Evolutionary conservation across 495 filamentous ascomycete species (phyloP), one percentile per base, ranked within the genome.

Genomic region (Cenococcum geophilum): DNA sequence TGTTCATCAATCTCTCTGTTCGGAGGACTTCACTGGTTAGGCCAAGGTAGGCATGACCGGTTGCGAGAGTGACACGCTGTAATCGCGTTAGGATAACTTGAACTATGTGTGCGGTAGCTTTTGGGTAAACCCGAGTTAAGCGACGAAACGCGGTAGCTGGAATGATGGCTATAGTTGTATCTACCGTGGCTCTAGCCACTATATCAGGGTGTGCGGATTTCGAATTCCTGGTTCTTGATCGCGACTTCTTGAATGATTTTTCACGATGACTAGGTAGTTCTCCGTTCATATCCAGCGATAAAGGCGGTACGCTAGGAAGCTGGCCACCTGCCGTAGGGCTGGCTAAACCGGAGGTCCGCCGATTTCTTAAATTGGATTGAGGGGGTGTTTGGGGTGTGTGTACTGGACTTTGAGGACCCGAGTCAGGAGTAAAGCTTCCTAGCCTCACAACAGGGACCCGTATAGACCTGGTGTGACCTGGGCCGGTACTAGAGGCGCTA

Each of bases 151-250:
- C 93, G 66, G 89, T 93, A 5, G 92, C 95, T 4, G 93, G 93
- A 64, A 98, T 97, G 68, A 98, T 93, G 16, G 93, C 93, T 74
- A 98, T 97, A 0, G 95, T 98, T 0, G 92, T 97, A 71, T 98
- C 93, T 21, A 95, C 89, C 35, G 90, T 95, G n/a, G 93, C 93
- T 64, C 93, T 83, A 9, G 91, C 93, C 60, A 97, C 90, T 65
- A 98, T 95, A 72, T 98, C 93, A 12, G 93, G 93, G 74, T 98
- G 93, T 0, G 88, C 92, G 1, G 95, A 97, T 64, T 85, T 87
- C 32, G 79, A 70, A 71, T 80, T 77, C 65, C 75, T 78, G 51
- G 74, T 75, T 70, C 16, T 52, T 54, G 67, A 60, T 51, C 54
- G 43, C 42, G 61, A 53, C 51, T 52, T 57, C 40, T 67, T 36